Evolutionary conservation across 768 basidiomycete species (phyloP).

Genomic region (Mycena indigotica): DNA sequence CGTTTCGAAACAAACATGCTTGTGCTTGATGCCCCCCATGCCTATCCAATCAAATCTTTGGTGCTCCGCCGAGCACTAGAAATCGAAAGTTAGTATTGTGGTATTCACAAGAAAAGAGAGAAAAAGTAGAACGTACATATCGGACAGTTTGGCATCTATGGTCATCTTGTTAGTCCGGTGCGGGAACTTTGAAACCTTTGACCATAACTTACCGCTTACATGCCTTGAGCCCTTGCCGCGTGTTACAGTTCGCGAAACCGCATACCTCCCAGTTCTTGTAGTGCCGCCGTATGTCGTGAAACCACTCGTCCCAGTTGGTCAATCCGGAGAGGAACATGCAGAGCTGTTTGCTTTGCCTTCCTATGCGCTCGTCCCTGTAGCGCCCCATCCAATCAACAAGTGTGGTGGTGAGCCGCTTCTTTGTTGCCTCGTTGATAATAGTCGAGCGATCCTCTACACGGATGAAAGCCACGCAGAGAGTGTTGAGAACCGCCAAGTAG

Average conservation of each 20-base stretch:
- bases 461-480: constrained; percentile 15
- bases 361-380: constrained; percentile 12
- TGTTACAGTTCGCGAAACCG: constrained; percentile 10
- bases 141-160: constrained; percentile 20
- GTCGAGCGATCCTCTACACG: constrained; percentile 1
- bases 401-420: constrained; percentile 4
- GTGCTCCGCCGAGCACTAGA: constrained; percentile 9
- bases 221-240: constrained; percentile 4
- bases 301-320: neutral
- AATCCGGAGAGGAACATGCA: neutral
- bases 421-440: constrained; percentile 9
- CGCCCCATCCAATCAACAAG: constrained; percentile 8
- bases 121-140: constrained; percentile 7
- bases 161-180: too few relatives aligned
- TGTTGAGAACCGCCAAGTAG: constrained; percentile 16
- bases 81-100: neutral
- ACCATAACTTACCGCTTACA: too few relatives aligned
- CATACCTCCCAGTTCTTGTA: constrained; percentile 21
- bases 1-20: constrained; percentile 7
- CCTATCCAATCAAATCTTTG: constrained; percentile 9
- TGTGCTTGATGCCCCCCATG: constrained; percentile 3
- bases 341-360: constrained; percentile 14
- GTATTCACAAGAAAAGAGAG: neutral
- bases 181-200: too few relatives aligned
- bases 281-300: constrained; percentile 3